Evolutionary conservation across 2,329 filamentous ascomycete species (phyloP).

Genomic region (Exutisphaerella laricina): DNA sequence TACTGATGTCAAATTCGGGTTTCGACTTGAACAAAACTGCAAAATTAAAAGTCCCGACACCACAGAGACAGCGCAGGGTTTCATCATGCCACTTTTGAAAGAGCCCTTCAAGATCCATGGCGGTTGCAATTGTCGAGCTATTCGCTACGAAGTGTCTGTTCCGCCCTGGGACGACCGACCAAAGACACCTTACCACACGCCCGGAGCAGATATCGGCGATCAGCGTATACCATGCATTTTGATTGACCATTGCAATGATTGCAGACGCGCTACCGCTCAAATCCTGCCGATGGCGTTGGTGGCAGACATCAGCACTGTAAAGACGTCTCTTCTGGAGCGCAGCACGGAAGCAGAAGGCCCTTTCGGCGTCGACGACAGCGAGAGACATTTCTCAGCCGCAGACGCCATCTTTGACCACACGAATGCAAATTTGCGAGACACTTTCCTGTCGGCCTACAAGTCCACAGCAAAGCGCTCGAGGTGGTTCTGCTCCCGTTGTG

Average conservation of each 20-base stretch:
- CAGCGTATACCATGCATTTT: conserved; percentile 8
- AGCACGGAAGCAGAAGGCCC: background rate
- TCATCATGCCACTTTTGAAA: background rate
- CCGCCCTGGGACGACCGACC: background rate
- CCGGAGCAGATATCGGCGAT: conserved; percentile 6
- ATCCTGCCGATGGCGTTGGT: conserved; percentile 6
- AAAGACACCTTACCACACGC: background rate
- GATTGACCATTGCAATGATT: conserved; percentile 15
- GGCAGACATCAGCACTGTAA: background rate
- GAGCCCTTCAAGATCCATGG: conserved; percentile 9
- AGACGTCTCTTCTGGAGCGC: background rate
- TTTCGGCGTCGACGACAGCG: background rate
- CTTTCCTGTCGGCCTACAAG: conserved; percentile 8
- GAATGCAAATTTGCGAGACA: background rate
- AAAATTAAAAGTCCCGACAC: too few species aligned
- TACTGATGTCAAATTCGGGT: too few species aligned
- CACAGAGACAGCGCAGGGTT: too few species aligned
- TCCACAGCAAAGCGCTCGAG: conserved; percentile 10
- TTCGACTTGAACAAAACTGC: too few species aligned
- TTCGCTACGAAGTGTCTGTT: conserved; percentile 13
- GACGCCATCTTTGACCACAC: conserved; percentile 6
- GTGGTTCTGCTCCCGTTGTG: conserved; percentile 15
- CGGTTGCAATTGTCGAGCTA: conserved; percentile 16
- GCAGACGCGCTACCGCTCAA: conserved; percentile 6
- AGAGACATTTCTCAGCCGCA: background rate